phyloP scores from a whole-genome alignment of 257 asterid genomes.

The Solanum ahanhuiri region DNA sequence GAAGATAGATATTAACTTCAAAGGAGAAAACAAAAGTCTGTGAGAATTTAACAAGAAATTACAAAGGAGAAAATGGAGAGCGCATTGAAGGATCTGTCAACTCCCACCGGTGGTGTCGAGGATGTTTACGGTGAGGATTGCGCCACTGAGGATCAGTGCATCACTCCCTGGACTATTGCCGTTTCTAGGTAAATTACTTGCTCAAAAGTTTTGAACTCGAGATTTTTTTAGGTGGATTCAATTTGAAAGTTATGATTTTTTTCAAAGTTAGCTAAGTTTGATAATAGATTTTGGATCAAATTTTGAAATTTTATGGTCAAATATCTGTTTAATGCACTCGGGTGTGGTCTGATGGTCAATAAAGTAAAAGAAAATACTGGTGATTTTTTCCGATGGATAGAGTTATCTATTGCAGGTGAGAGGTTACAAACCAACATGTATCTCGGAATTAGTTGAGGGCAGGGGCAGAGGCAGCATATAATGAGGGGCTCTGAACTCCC shows the following conservation, averaged over 20 bases:
- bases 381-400: no score
- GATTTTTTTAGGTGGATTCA: not conserved
- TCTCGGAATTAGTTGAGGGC: no score
- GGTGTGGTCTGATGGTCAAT: not conserved
- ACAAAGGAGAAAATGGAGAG: slow-evolving; percentile 39
- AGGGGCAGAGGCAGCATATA: no score
- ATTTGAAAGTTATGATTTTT: not conserved
- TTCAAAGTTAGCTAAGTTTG: no score
- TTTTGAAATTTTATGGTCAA: no score
- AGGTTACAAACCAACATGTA: no score
- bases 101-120: slow-evolving; percentile 77
- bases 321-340: no score
- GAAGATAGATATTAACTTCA: not conserved
- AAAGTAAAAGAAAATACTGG: no score
- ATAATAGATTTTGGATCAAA: not conserved
- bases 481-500: no score
- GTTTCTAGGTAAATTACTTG: slow-evolving; percentile 46
- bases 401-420: no score
- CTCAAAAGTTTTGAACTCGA: not conserved
- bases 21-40: not conserved
- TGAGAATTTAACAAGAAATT: not conserved
- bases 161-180: slow-evolving; percentile 77
- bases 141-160: slow-evolving; percentile 74
- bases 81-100: slow-evolving; percentile 51
- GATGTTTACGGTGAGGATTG: slow-evolving; percentile 90